A percentile compares a stretch with the other conserved stretches of the same genome.
Conservation (phyloP, 257 asterid genomes). For the Haberlea rhodopensis region DNA sequence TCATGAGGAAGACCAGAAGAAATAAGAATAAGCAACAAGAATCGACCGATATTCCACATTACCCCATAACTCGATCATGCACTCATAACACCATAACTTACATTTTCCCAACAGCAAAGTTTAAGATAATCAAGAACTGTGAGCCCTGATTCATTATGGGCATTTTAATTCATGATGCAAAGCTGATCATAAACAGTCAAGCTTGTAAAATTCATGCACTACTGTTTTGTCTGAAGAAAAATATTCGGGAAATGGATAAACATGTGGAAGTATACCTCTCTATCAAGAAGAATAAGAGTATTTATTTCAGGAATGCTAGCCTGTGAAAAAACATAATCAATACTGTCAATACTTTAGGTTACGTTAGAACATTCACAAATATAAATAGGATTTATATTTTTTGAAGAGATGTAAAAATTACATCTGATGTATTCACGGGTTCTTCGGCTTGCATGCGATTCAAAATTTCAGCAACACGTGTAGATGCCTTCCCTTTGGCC, state of each 20-base stretch:
- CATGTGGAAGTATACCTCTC: slow-evolving; percentile 61
- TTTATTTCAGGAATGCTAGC: slow-evolving; percentile 77
- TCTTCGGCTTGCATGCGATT: slow-evolving; percentile 91
- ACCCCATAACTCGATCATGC: too few species aligned
- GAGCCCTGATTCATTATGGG: not conserved
- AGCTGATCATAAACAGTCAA: slow-evolving; percentile 8
- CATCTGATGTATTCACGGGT: slow-evolving; percentile 75
- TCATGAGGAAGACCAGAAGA: too few species aligned
- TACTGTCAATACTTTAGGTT: slow-evolving; percentile 17
- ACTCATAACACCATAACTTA: too few species aligned
- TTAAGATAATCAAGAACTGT: not conserved
- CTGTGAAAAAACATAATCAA: slow-evolving; percentile 40
- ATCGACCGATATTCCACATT: too few species aligned
- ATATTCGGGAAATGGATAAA: slow-evolving; percentile 14
- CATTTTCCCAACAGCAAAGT: not conserved
- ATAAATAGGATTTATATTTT: slow-evolving; percentile 9
- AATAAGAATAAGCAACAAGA: too few species aligned
- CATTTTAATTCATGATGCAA: not conserved
- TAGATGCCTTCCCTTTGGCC: slow-evolving; percentile 91
- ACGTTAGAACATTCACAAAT: slow-evolving; percentile 3
- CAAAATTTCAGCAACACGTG: slow-evolving; percentile 83
- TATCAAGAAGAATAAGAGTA: slow-evolving; percentile 84
- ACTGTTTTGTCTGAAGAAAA: not conserved
- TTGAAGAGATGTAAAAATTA: slow-evolving; percentile 30
- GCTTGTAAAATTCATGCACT: not conserved